Base-by-base conservation (phyloP, 495 filamentous ascomycete species). In the Daldinia decipiens region DNA sequence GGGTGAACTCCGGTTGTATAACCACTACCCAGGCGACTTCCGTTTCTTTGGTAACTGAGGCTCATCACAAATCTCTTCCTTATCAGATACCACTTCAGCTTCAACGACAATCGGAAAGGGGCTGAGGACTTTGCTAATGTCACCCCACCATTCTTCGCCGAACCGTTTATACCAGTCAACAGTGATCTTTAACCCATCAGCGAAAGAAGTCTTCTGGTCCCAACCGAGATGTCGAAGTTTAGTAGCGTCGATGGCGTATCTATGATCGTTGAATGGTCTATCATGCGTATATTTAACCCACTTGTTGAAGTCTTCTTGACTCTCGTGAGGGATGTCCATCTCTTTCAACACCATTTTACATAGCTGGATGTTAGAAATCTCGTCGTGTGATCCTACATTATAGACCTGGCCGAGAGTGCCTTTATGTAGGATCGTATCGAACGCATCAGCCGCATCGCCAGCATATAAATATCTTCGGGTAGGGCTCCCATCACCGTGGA, bases 341-440 rank as follows among this genome's bases (percentile, higher is more conserved):
- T 84, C 78, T 8, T 79, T 74, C 13, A 93, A 82, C n/a, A 92
- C 78, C 66, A 82, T 80, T 39, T 71, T 77, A 70, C 88, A 90
- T 3, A 93, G 79, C 0, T 85, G 79, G 15, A 88, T 77, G 76
- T 90, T 89, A 64, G 86, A 87, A 47, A 92, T 84, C 76, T 91
- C 89, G 71, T 91, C 86, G 39, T 82, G 80, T 0, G 91, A 92
- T 45, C 85, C 87, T 19, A 93, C 87, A 73, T 93, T 93, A 82
- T 93, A 93, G 43, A 88, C 86, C 70, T 92, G 86, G 7, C 90
- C 89, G 36, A 87, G 79, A 34, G 76, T 65, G 36, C 91, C 91
- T 58, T 84, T 86, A 83, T 93, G 91, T 12, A 93, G 83, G 69
- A 93, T 90, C 0, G 89, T 91, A 79, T 93, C 90, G 68, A 92